Evolutionary conservation across 2,329 filamentous ascomycete genomes (phyloP), one percentile per base, ranked within the genome.

Genomic region (Xylariaceae sp.): DNA sequence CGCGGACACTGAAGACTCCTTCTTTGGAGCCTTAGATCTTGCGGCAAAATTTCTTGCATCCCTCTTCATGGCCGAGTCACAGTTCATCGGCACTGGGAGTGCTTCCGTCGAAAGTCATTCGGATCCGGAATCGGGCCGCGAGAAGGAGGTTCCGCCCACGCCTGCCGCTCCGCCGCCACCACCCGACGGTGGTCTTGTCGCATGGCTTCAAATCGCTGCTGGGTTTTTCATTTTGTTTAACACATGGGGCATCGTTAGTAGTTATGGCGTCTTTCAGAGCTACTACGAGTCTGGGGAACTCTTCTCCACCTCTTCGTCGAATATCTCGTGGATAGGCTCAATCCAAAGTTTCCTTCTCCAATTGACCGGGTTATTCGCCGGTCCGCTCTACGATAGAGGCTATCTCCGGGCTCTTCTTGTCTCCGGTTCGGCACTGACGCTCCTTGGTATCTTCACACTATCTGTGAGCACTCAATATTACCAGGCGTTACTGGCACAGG

Each of bases 251-350:
- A 56, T 48, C 29, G 50, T 50, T 10, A 53, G 75, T 43, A 71
- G 67, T 5, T 79, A 74, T 60, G 75, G 75, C 40, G 69, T 71
- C 36, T 79, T 73, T 52, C 74, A 79, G 54, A 70, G 71, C 12
- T 78, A 76, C 52, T 79, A 79, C 62, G 27, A 32, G 27, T 32
- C 27, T 32, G 27, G 27, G 12, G 27, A 14, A 16, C 48, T 56
- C 22, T 56, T 49, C 21, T 44, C 57, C 2, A 60, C 66, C 16
- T 60, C 71, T 0, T 68, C 73, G 1, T 68, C 67, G 0, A 54
- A 57, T 23, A 68, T 73, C n/a, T 64, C 70, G 8, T 73, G 68
- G 69, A 68, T 72, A 23, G 69, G 69, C 10, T 65, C 68, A 2
- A 59, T 70, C 3, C 67, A 71, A 42, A 59, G 58, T 0, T 70